Evolutionary conservation across 352 stramenopile species (phyloP), one percentile per base, ranked within the genome.

Genomic region (Paralagenidium karlingii): DNA sequence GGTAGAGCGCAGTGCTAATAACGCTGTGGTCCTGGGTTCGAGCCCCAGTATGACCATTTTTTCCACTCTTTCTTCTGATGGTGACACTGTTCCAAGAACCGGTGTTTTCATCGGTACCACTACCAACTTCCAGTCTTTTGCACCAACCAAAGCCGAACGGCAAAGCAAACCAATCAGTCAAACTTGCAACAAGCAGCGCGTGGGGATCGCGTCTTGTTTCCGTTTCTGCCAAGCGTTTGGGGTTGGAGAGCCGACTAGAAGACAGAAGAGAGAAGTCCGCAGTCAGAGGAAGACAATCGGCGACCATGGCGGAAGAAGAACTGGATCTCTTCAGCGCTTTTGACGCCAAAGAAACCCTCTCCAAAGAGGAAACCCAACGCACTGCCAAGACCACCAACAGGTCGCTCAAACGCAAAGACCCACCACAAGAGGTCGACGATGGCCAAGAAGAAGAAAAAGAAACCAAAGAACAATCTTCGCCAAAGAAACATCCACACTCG

Each of bases 321-420:
- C 68, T 97, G 24, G 90, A 94, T 54, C 60, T 97, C 34, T 97
- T 97, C 59, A 82, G 83, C 32, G 90, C 86, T 28, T 96, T 97
- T 49, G 90, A 97, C 44, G 85, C 88, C 43, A 58, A 55, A 38
- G 69, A 66, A 50, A 90, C 58, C 47, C 65, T 82, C 15, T 69
- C 63, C 8, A 47, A 55, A n/a, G 65, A 60, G 16, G 65, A 86
- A 45, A 68, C 77, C 51, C 33, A 38, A 24, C 50, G 53, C 4
- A 46, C 49, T 4, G 29, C 51, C 2, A 20, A 12, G 12, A 5
- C 39, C n/a, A 29, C 43, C 7, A n/a, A n/a, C n/a, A n/a, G n/a
- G n/a, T 26, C 53, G 3, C 20, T 45, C 10, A 80, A 84, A 53
- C 58, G 67, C 40, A 82, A 80, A 50, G n/a, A n/a, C 13, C 13